A percentile compares a stretch with the other conserved stretches of the same genome.
Conservation (phyloP, 495 filamentous ascomycete species). For the Friedmanniomyces endolithicus region DNA sequence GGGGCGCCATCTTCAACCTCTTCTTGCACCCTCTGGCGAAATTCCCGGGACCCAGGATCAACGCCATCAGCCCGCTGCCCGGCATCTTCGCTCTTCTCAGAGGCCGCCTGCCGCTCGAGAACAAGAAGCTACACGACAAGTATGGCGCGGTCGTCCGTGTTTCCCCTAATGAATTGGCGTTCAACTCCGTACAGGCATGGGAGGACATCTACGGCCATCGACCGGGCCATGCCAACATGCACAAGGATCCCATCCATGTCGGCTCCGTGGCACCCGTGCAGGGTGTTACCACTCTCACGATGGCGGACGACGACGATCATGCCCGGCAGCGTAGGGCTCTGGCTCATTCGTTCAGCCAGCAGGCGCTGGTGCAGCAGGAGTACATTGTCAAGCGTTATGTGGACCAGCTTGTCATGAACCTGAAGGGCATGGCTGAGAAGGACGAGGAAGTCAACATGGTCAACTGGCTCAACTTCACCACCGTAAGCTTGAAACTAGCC, state of each 20-base stretch:
- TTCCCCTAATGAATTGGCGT: constrained; percentile 25
- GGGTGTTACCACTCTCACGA: constrained; percentile 28
- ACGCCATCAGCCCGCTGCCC: constrained; percentile 17
- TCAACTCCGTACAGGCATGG: constrained; percentile 22
- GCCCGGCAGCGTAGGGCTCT: constrained; percentile 23
- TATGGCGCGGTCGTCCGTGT: constrained; percentile 25
- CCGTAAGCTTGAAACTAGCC: not conserved
- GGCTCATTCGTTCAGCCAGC: constrained; percentile 25
- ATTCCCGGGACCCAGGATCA: constrained; percentile 23
- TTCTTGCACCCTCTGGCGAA: constrained; percentile 23
- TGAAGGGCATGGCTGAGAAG: constrained; percentile 17
- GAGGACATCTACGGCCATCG: constrained; percentile 26
- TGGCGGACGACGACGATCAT: constrained; percentile 26
- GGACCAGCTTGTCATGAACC: constrained; percentile 22
- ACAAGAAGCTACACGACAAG: constrained; percentile 23
- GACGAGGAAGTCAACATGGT: constrained; percentile 24
- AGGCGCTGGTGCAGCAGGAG: constrained; percentile 27
- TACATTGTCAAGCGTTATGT: constrained; percentile 26
- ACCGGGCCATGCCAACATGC: constrained; percentile 21
- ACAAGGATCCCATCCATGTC: constrained; percentile 28
- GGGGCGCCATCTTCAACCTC: constrained; percentile 17
- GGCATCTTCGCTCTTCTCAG: constrained; percentile 14
- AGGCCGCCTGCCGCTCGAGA: constrained; percentile 21
- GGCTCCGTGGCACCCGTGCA: constrained; percentile 24
- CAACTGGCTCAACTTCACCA: constrained; percentile 28